These are phyloP conservation scores for Leccinum aurantiacum DNA, from an alignment of 768 basidiomycete genomes.

Conservation along the genomic window DNA sequence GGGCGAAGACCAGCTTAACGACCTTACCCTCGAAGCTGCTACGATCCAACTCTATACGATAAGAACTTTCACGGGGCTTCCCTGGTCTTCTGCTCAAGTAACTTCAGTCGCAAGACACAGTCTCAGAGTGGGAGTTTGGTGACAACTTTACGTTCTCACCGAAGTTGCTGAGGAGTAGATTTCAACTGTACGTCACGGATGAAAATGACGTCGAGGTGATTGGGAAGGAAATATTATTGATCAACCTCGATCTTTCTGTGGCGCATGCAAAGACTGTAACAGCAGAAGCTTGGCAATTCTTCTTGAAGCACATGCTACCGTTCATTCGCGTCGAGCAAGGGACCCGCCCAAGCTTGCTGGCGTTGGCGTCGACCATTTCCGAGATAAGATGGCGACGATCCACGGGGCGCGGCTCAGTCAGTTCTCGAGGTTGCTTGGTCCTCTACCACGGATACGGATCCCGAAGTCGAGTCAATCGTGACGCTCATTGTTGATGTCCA, in stretches of 20 bases:
- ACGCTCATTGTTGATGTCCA: constrained; percentile 61
- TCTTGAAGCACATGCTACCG: constrained; percentile 63
- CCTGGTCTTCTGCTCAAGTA: constrained; percentile 63
- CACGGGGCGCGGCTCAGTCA: constrained; percentile 74
- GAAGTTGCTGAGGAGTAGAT: constrained; percentile 55
- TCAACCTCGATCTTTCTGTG: constrained; percentile 87
- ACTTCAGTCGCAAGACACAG: constrained; percentile 51
- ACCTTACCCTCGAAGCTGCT: constrained; percentile 70
- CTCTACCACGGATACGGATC: constrained; percentile 51
- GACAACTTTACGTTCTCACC: constrained; percentile 75
- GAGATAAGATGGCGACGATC: constrained; percentile 68
- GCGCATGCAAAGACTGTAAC: constrained; percentile 74
- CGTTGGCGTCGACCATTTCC: constrained; percentile 63
- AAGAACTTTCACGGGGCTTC: constrained; percentile 50
- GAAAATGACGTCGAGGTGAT: constrained; percentile 46
- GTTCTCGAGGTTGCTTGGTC: constrained; percentile 84
- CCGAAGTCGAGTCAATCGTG: constrained; percentile 59
- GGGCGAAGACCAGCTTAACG: constrained; percentile 61
- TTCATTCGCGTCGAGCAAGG: constrained; percentile 62
- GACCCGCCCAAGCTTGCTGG: constrained; percentile 55
- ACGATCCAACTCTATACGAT: constrained; percentile 73
- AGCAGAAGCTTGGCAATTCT: constrained; percentile 73
- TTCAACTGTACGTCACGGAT: constrained; percentile 40
- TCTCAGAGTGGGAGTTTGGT: constrained; percentile 74
- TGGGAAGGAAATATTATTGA: constrained; percentile 61